phyloP scores from a whole-genome alignment of 2,329 filamentous ascomycete species.

The Camptophora hylomeconis region DNA sequence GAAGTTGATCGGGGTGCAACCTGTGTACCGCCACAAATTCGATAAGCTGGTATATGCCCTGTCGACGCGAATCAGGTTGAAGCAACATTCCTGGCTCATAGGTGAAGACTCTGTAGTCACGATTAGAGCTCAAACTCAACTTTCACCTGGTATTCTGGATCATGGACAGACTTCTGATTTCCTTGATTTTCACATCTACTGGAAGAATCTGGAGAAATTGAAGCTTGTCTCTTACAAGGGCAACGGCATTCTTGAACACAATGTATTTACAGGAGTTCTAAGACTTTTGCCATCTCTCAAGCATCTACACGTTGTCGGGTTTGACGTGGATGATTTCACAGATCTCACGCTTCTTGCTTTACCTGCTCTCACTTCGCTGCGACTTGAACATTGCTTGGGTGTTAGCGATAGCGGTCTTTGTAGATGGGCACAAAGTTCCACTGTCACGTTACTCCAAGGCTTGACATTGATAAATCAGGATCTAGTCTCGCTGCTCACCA shows the following conservation, averaged over 20 bases:
- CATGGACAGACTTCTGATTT: conserved; percentile 39
- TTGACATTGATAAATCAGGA: conserved; percentile 42
- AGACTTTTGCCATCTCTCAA: conserved; percentile 39
- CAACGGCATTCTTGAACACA: conserved; percentile 36
- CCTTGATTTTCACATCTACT: conserved; percentile 39
- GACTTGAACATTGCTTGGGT: conserved; percentile 42
- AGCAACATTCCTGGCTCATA: conserved; percentile 44
- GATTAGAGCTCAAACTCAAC: conserved; percentile 23
- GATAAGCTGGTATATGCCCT: conserved; percentile 43
- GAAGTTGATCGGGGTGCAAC: conserved; percentile 38
- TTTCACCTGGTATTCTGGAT: conserved; percentile 33
- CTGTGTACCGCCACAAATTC: conserved; percentile 40
- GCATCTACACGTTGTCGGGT: conserved; percentile 41
- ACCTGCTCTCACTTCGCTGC: conserved; percentile 37
- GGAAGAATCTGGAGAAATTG: conserved; percentile 39
- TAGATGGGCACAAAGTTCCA: conserved; percentile 35
- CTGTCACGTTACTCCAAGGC: conserved; percentile 31
- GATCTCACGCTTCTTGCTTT: conserved; percentile 38
- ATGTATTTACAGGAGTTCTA: conserved; percentile 41
- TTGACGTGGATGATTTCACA: conserved; percentile 41
- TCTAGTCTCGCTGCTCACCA: conserved; percentile 36
- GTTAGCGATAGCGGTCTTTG: conserved; percentile 43
- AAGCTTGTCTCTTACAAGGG: conserved; percentile 36
- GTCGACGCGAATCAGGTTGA: conserved; percentile 40
- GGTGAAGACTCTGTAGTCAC: conserved; percentile 29